A percentile compares a stretch with the other conserved stretches of the same genome.
phyloP scores from a whole-genome alignment of 345 rosid species.

The Limnanthes douglasii region DNA sequence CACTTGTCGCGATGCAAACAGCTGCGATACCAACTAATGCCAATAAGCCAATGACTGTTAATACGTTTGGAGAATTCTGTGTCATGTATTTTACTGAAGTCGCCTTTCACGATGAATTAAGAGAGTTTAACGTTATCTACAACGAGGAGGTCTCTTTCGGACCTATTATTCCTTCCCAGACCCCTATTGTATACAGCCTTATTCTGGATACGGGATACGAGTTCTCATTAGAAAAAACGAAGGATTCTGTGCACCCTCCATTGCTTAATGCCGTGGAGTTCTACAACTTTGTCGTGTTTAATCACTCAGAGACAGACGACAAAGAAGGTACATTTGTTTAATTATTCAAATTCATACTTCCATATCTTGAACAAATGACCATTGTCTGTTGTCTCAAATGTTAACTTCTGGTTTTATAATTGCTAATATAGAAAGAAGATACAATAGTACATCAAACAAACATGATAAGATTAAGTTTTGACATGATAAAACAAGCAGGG shows the following conservation, averaged over 20 bases:
- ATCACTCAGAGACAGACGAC: slow-evolving; percentile 9
- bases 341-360: neutral
- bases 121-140: slow-evolving; percentile 8
- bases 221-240: no score
- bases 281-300: slow-evolving; percentile 4
- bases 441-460: no score
- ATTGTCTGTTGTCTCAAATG: no score
- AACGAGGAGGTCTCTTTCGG: slow-evolving; percentile 2
- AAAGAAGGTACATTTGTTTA: slow-evolving; percentile 8
- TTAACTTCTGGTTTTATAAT: no score
- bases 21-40: slow-evolving; percentile 16
- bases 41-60: slow-evolving; percentile 7
- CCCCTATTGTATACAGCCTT: no score
- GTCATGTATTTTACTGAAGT: slow-evolving; percentile 10
- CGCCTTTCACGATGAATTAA: slow-evolving; percentile 9
- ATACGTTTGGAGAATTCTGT: slow-evolving; percentile 8
- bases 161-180: slow-evolving; percentile 10
- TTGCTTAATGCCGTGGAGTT: slow-evolving; percentile 10
- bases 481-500: no score
- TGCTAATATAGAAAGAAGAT: no score
- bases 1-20: slow-evolving; percentile 16
- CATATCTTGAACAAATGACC: no score
- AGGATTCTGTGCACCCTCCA: slow-evolving; percentile 15
- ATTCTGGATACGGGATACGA: no score
- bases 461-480: no score